These are phyloP conservation scores for Elsinoe arachidis DNA, from an alignment of 2,329 filamentous ascomycete genomes.

Conservation along the genomic window DNA sequence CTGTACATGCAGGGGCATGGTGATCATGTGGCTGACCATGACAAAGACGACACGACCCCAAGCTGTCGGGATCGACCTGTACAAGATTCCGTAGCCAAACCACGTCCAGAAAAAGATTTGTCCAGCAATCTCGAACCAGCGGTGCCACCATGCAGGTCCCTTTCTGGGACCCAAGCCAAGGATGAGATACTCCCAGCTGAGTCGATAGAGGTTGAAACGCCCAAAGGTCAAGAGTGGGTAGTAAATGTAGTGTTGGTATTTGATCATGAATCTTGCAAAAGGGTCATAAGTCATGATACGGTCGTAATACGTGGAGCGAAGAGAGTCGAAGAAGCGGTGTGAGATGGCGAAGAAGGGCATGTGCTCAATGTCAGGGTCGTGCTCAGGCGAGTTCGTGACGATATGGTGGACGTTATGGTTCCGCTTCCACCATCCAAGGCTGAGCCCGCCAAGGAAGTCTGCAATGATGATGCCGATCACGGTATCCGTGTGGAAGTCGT, in stretches of 20 bases:
- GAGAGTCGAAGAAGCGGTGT: constrained; percentile 54
- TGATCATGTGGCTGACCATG: constrained; percentile 70
- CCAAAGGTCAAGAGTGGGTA: constrained; percentile 57
- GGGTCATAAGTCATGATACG: constrained; percentile 56
- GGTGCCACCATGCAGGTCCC: constrained; percentile 58
- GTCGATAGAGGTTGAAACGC: constrained; percentile 63
- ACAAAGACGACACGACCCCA: constrained; percentile 54
- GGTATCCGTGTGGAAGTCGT: constrained; percentile 74
- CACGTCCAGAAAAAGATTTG: constrained; percentile 59
- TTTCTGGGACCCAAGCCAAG: constrained; percentile 47
- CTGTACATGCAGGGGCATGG: constrained; percentile 76
- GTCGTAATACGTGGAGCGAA: constrained; percentile 59
- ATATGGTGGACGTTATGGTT: constrained; percentile 35
- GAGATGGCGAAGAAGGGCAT: constrained; percentile 61
- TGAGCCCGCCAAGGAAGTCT: constrained; percentile 81
- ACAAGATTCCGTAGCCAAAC: constrained; percentile 58
- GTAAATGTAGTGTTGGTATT: constrained; percentile 58
- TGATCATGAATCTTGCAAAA: constrained; percentile 50
- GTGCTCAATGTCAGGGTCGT: constrained; percentile 84
- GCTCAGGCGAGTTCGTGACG: constrained; percentile 83
- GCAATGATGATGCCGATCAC: constrained; percentile 84
- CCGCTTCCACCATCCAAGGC: constrained; percentile 67
- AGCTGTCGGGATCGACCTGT: constrained; percentile 51
- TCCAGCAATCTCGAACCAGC: constrained; percentile 55
- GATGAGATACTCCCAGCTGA: constrained; percentile 58